phyloP scores from a whole-genome alignment of 257 asterid species.

The Nicotiana otophora region DNA sequence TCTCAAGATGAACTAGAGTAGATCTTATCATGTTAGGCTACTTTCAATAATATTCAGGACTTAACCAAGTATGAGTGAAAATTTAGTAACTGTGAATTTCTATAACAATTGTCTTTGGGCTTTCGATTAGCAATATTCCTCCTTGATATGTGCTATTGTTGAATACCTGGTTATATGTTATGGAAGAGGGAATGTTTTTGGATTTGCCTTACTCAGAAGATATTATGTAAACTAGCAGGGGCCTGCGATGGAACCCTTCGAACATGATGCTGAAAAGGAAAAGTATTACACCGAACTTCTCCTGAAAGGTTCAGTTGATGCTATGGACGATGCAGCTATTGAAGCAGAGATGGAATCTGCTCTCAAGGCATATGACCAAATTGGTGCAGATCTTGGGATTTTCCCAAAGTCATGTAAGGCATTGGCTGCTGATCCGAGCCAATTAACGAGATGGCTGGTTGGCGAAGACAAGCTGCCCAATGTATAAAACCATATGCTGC shows the following conservation, averaged over 20 bases:
- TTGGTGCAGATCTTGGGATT: constrained; percentile 74
- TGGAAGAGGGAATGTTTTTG: background rate
- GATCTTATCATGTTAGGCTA: background rate
- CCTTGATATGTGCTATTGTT: background rate
- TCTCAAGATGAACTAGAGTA: background rate
- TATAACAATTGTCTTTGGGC: background rate
- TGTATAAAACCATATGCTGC: background rate
- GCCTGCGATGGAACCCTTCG: constrained; percentile 77
- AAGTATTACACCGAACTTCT: constrained; percentile 62
- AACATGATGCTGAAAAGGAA: constrained; percentile 67
- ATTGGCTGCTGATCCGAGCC: constrained; percentile 78
- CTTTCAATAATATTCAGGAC: background rate
- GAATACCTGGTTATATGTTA: background rate
- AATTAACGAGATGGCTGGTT: constrained; percentile 80
- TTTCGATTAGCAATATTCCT: background rate
- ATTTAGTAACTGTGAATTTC: background rate
- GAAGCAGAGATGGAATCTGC: constrained; percentile 84
- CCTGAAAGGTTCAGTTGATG: constrained; percentile 39
- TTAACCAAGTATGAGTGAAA: background rate
- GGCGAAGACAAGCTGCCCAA: constrained; percentile 71
- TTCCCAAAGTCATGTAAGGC: constrained; percentile 76
- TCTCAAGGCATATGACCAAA: constrained; percentile 39
- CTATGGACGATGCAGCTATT: constrained; percentile 49
- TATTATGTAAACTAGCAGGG: constrained; percentile 43
- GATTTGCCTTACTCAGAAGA: background rate